phyloP scores from a whole-genome alignment of 1,284 basidiomycete species.

The Pseudozyma hubeiensis region DNA sequence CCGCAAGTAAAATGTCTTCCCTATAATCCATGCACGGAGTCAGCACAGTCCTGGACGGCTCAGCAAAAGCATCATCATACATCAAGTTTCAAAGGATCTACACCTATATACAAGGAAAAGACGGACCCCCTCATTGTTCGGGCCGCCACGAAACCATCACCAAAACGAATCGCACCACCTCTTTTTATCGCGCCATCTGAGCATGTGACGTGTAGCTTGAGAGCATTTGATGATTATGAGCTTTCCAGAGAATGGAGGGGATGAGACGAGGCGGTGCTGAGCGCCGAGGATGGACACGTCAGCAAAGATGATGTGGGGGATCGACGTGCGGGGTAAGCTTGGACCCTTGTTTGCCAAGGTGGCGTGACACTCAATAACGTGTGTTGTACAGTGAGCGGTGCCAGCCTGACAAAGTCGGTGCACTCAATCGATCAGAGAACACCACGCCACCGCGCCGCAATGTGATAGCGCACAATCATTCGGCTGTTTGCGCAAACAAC shows the following conservation, averaged over 20 bases:
- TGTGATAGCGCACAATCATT: too few relatives aligned
- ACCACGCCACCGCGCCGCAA: not conserved
- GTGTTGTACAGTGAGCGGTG: not conserved
- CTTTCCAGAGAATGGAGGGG: not conserved
- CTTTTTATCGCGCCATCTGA: slow-evolving; percentile 7
- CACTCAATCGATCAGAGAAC: not conserved
- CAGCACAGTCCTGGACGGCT: not conserved
- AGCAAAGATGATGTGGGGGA: not conserved
- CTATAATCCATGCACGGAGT: not conserved
- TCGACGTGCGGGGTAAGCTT: not conserved
- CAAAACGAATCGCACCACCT: slow-evolving; percentile 26
- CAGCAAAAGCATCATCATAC: slow-evolving; percentile 1
- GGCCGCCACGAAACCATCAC: not conserved
- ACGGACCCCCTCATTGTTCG: slow-evolving; percentile 1
- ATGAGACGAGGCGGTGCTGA: not conserved
- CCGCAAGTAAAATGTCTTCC: slow-evolving; percentile 21
- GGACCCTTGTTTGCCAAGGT: not conserved
- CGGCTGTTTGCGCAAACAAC: too few relatives aligned
- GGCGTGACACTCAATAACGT: not conserved
- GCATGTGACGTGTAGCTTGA: not conserved
- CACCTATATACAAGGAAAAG: not conserved
- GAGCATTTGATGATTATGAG: too few relatives aligned
- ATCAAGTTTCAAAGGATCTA: not conserved
- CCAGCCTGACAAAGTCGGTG: not conserved
- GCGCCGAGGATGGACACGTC: not conserved